phyloP scores from a whole-genome alignment of 208 protist species.

The Trypanosoma mega region DNA sequence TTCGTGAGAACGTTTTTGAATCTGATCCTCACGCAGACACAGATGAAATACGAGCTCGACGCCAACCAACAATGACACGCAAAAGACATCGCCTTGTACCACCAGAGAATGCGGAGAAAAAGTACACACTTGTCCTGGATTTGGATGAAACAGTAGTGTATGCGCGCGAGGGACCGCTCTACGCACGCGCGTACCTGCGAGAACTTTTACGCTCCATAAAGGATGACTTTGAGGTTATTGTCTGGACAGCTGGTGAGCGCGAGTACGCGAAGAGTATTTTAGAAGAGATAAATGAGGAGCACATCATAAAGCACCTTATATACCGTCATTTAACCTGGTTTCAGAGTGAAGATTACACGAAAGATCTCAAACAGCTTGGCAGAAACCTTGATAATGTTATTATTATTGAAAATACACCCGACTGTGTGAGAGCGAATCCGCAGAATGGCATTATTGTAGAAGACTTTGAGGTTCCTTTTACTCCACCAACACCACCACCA shows the following conservation, averaged over 20 bases:
- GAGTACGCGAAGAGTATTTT: slow-evolving; percentile 89
- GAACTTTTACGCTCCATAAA: slow-evolving; percentile 75
- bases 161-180: slow-evolving; percentile 83
- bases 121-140: slow-evolving; percentile 89
- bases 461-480: slow-evolving; percentile 71
- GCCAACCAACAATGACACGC: slow-evolving; percentile 72
- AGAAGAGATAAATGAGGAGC: slow-evolving; percentile 83
- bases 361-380: slow-evolving; percentile 79
- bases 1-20: slow-evolving; percentile 81
- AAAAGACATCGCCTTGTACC: slow-evolving; percentile 62
- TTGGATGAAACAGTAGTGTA: slow-evolving; percentile 93
- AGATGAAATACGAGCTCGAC: slow-evolving; percentile 66
- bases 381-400: slow-evolving; percentile 77
- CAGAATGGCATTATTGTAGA: slow-evolving; percentile 86
- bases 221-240: slow-evolving; percentile 86
- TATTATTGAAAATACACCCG: slow-evolving; percentile 88
- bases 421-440: slow-evolving; percentile 79
- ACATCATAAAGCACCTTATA: slow-evolving; percentile 79
- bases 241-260: slow-evolving; percentile 89
- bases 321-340: slow-evolving; percentile 85
- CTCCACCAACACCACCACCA: background rate
- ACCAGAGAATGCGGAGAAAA: slow-evolving; percentile 23
- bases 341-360: slow-evolving; percentile 75
- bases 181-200: slow-evolving; percentile 74
- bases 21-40: slow-evolving; percentile 29